Conservation (phyloP, 225 moss, liverwort and hornwort species). For the Ulota crispa region DNA sequence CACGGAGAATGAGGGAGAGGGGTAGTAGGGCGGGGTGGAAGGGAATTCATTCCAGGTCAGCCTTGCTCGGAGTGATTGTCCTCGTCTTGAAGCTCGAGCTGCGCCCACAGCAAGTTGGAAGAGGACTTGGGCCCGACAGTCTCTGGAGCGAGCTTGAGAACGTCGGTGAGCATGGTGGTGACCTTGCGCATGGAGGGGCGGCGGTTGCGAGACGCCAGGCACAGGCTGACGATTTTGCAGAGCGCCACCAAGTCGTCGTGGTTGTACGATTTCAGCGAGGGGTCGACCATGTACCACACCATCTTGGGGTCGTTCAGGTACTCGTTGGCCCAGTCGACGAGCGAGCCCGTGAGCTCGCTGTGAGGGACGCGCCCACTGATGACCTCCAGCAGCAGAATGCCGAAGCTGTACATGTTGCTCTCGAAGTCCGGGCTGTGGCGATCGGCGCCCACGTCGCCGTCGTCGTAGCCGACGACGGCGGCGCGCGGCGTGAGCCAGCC, state of each 20-base stretch:
- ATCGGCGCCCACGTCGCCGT: constrained; percentile 47
- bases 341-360: constrained; percentile 49
- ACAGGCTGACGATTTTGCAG: constrained; percentile 65
- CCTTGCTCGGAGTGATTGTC: constrained; percentile 27
- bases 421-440: constrained; percentile 69
- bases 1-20: not conserved
- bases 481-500: constrained; percentile 37
- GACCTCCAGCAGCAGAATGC: constrained; percentile 73
- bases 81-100: constrained; percentile 72
- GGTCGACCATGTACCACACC: constrained; percentile 97
- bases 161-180: constrained; percentile 66
- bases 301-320: constrained; percentile 86
- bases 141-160: constrained; percentile 72
- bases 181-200: constrained; percentile 87
- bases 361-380: constrained; percentile 67
- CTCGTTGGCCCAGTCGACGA: constrained; percentile 82
- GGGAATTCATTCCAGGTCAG: not conserved
- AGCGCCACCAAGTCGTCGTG: constrained; percentile 86
- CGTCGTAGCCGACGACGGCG: constrained; percentile 37
- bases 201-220: constrained; percentile 62
- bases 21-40: not conserved
- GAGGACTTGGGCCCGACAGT: constrained; percentile 73
- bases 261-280: constrained; percentile 74
- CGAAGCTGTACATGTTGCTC: constrained; percentile 72
- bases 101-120: constrained; percentile 76